phyloP scores from a whole-genome alignment of 352 stramenopile species.

The Aphanomyces euteiches region DNA sequence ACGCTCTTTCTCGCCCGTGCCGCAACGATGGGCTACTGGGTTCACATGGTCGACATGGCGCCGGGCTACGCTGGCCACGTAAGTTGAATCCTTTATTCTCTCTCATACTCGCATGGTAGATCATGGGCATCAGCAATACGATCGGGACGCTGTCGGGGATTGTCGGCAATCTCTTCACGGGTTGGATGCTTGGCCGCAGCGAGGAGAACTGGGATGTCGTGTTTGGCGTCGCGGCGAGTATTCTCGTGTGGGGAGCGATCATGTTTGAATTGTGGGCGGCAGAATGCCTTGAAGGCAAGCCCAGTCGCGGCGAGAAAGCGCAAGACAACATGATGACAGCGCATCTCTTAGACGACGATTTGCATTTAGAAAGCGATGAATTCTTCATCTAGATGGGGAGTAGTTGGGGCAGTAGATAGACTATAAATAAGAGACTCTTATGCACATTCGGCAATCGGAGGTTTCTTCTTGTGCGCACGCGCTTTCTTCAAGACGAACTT shows the following conservation, averaged over 20 bases:
- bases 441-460: conserved; percentile 9
- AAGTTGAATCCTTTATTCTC: background rate
- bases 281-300: conserved; percentile 34
- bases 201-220: conserved; percentile 71
- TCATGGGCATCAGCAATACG: conserved; percentile 87
- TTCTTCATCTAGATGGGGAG: conserved; percentile 21
- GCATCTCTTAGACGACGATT: conserved; percentile 8
- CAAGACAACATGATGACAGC: background rate
- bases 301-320: background rate
- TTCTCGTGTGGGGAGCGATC: conserved; percentile 64
- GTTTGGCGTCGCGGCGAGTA: conserved; percentile 69
- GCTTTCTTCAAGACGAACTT: conserved; percentile 56
- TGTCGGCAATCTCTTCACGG: conserved; percentile 79
- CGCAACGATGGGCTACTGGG: conserved; percentile 79
- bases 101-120: background rate
- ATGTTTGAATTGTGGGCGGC: conserved; percentile 76
- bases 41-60: conserved; percentile 88
- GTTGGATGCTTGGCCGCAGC: conserved; percentile 64
- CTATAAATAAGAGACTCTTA: conserved; percentile 2
- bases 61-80: conserved; percentile 68
- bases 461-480: conserved; percentile 1
- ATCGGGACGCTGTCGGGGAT: conserved; percentile 81
- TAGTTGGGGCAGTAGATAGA: conserved; percentile 11
- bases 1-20: conserved; percentile 75
- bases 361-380: conserved; percentile 17